Evolutionary conservation across 805 yeast species (phyloP), one percentile per base, ranked within the genome.

Genomic region (Yarrowia sp.): DNA sequence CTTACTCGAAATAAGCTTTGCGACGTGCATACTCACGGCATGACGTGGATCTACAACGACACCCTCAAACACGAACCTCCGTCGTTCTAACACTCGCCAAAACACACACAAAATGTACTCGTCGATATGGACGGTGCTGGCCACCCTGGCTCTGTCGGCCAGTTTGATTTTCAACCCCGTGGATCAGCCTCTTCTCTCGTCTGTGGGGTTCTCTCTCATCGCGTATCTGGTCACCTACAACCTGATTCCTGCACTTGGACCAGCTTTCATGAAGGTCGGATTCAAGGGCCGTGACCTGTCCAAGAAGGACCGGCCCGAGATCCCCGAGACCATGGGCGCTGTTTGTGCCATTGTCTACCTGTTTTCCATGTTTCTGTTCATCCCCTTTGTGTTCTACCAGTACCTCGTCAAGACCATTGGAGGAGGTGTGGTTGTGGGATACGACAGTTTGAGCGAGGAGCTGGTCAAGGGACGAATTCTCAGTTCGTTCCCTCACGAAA

Each of bases 301-400:
- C 53, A 95, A 95, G 77, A 77, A 76, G n/a, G 86, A 86, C n/a
- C 82, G 78, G 50, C 96, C 97, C 0, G 81, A 87, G 2, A 83
- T 92, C 10, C 95, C 99, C 1, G 99, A 95, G 79, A 86, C 96
- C 0, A 87, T 94, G 82, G 99, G 99, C n/a, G 89, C 92, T 2
- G 89, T 94, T 0, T 85, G 92, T 5, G 95, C 97, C 0, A 82
- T 90, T 4, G 87, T 92, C 0, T 92, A 93, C 76, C 77, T 95
- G 68, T 87, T 92, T 72, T 77, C 90, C 50, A 89, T 95, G 91
- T 85, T 92, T 74, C 83, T 89, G 71, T 89, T 91, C 77, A 90
- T 94, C 49, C 99, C 99, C 41, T 91, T 92, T 75, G 80, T 92
- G 76, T 94, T 94, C 76, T 88, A 87, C 81, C 89, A 88, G 76